Percentiles rank a stretch among this genome's conserved stretches.
Conservation (phyloP, 2,329 filamentous ascomycete species). For the Lasiodiplodia gonubiensis region DNA sequence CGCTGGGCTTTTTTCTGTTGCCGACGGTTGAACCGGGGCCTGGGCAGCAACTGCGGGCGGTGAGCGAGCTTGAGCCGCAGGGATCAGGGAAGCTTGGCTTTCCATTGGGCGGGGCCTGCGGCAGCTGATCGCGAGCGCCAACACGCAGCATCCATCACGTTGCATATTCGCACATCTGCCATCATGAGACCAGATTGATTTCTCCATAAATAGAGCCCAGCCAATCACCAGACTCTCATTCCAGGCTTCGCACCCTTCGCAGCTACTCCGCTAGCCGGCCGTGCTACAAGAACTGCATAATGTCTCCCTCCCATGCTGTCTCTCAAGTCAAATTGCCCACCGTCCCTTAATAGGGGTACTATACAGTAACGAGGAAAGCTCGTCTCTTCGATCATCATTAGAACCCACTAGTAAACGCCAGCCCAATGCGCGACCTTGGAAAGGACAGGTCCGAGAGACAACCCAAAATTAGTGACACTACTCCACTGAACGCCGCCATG, state of each 20-base stretch:
- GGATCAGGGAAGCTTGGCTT: slow-evolving; percentile 3
- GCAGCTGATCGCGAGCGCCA: slow-evolving; percentile 5
- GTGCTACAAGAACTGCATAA: slow-evolving; percentile 7
- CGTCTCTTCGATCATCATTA: neutral
- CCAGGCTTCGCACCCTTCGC: neutral
- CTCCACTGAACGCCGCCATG: slow-evolving; percentile 20
- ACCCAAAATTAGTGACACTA: neutral
- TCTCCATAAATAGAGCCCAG: neutral
- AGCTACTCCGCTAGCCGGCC: neutral
- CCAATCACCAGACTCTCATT: neutral
- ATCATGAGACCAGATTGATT: neutral
- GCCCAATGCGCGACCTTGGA: slow-evolving; percentile 15
- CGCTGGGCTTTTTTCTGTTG: slow-evolving; percentile 22
- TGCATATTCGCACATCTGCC: neutral
- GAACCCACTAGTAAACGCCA: slow-evolving; percentile 10
- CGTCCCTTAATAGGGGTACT: neutral
- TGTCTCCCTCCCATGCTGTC: neutral
- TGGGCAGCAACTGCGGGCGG: slow-evolving; percentile 15
- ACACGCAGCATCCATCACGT: neutral
- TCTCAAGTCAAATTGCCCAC: neutral
- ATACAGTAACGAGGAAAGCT: slow-evolving; percentile 12
- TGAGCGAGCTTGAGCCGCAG: slow-evolving; percentile 11
- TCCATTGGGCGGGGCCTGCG: neutral
- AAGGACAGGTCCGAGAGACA: neutral
- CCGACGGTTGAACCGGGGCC: slow-evolving; percentile 15